Conservation (phyloP, 1,284 basidiomycete species). For the Trametes pubescens region DNA sequence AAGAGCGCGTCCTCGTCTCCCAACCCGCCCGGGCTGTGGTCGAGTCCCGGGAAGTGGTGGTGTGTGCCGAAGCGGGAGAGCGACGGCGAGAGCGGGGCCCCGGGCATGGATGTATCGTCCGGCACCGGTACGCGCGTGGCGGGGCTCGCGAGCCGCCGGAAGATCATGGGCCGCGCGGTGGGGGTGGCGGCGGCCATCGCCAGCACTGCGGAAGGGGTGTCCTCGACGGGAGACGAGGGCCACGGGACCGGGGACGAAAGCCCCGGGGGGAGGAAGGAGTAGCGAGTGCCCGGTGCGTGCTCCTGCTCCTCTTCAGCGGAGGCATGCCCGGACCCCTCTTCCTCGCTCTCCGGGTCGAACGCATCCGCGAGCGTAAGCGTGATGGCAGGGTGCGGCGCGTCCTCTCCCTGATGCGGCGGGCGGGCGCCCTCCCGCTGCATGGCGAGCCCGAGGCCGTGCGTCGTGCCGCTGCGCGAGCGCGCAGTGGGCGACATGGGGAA, state of each 20-base stretch:
- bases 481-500: background rate
- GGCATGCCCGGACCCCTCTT: background rate
- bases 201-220: background rate
- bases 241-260: slow-evolving; percentile 21
- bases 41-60: slow-evolving; percentile 16
- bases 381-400: slow-evolving; percentile 1
- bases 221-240: slow-evolving; percentile 1
- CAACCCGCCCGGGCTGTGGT: slow-evolving; percentile 16
- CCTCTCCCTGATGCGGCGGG: background rate
- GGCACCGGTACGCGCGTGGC: slow-evolving; percentile 1
- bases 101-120: background rate
- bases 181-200: background rate
- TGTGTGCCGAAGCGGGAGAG: slow-evolving; percentile 17
- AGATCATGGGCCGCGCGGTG: slow-evolving; percentile 5
- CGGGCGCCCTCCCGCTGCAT: background rate
- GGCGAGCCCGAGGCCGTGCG: background rate
- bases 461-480: background rate
- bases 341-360: slow-evolving; percentile 7
- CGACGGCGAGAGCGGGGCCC: slow-evolving; percentile 13
- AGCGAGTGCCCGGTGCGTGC: slow-evolving; percentile 2
- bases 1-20: slow-evolving; percentile 14
- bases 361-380: slow-evolving; percentile 18
- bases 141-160: slow-evolving; percentile 13
- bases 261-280: slow-evolving; percentile 27
- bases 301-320: background rate